Base-by-base conservation (phyloP, 805 yeast species). In the Wickerhamiella alocasiicola region DNA sequence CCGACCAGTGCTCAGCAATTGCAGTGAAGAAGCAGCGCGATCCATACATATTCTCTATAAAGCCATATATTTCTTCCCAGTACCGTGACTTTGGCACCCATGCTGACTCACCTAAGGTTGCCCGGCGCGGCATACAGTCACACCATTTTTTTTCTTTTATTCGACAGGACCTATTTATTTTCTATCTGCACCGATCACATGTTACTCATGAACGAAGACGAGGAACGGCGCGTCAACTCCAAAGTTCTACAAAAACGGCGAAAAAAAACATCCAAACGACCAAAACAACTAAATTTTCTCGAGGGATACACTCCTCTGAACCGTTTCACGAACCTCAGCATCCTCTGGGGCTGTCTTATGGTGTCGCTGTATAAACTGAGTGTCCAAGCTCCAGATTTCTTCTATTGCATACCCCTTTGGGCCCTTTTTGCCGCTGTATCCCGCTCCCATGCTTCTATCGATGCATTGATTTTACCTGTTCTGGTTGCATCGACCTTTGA, bases 401-500 rank as follows among this genome's bases (percentile, higher is more conserved):
- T 32, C 17, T 20, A 32, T 7, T 32, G 36, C 21, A 13, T 36
- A 24, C 13, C 24, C 2, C 17, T 36, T 7, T 36, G 39, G 39
- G 28, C 28, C 21, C 7, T 36, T 13, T 36, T 36, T n/a, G 16
- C 33, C 18, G 18, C 27, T 9, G 21, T 15, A 9, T 20, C 39
- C 9, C 26, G 11, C 9, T 13, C 18, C 2, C 21, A 27, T 4
- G 18, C 31, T 15, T 17, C 39, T 12, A 13, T 28, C 19, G 39
- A 36, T n/a, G 23, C 27, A 24, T 24, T 28, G 28, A 16, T 36
- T 5, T 17, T 36, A 15, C 39, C 39, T 4, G 32, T 36, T 6
- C 13, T 28, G 12, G 33, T 36, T 3, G 39, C 27, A 7, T 21
- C 27, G 9, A 36, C 39, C n/a, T 36, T 28, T 28, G 39, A 29